phyloP scores from a whole-genome alignment of 352 stramenopile genomes.

The Pythium coloratum region DNA sequence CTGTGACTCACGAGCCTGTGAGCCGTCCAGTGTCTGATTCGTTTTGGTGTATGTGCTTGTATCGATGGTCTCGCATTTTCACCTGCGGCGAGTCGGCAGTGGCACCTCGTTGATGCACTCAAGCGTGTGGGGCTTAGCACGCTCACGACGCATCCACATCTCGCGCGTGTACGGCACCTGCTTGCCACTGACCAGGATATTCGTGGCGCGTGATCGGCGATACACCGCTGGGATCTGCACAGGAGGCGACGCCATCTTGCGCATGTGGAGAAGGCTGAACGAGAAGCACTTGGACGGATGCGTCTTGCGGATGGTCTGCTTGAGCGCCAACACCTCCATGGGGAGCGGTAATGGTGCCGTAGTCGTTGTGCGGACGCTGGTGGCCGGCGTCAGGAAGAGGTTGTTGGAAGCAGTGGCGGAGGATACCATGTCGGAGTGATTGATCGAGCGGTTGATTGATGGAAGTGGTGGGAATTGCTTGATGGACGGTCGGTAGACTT shows the following conservation, averaged over 20 bases:
- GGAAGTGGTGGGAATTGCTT: too few relatives aligned
- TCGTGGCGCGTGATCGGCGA: neutral
- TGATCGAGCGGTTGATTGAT: too few relatives aligned
- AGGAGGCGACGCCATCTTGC: slow-evolving; percentile 42
- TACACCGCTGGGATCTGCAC: slow-evolving; percentile 46
- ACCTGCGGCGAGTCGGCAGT: slow-evolving; percentile 6
- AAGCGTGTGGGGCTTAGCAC: neutral
- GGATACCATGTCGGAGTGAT: too few relatives aligned
- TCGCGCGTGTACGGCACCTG: slow-evolving; percentile 55
- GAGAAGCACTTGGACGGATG: slow-evolving; percentile 37
- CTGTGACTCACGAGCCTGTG: too few relatives aligned
- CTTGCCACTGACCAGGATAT: slow-evolving; percentile 35
- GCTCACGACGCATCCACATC: slow-evolving; percentile 59
- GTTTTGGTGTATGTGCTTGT: too few relatives aligned
- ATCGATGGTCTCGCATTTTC: neutral
- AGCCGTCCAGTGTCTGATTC: too few relatives aligned
- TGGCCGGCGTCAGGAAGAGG: too few relatives aligned
- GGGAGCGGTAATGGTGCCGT: too few relatives aligned
- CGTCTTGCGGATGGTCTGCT: slow-evolving; percentile 39
- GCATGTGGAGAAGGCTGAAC: slow-evolving; percentile 51
- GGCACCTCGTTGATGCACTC: neutral
- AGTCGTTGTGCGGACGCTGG: too few relatives aligned
- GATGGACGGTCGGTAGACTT: too few relatives aligned
- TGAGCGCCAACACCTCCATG: slow-evolving; percentile 31
- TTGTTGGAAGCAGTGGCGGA: too few relatives aligned